Base-by-base conservation (phyloP, 208 protist species). In the Trypanosoma brucei region DNA sequence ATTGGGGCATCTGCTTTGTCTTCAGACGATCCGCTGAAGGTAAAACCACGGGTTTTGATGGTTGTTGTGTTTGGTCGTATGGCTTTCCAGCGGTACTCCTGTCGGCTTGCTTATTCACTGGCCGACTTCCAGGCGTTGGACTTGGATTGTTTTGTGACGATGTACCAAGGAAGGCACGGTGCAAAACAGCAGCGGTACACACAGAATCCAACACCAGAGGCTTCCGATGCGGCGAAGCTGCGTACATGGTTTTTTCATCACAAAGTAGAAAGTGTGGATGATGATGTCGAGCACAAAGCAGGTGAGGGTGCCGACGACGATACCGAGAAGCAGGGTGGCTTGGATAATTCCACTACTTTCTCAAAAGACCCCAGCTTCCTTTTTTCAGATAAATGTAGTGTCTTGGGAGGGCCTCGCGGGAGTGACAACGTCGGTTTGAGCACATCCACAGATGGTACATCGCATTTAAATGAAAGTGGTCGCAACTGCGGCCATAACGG, bases 111-210 rank as follows among this genome's bases (percentile, higher is more conserved):
- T 5, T 71, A 86, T 68, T 61, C 75, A 33, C 53, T 64, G 46
- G 76, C 78, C n/a, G 68, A 68, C 22, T 88, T 87, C 59, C 78
- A 81, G 51, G 61, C 50, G n/a, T 60, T 81, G 48, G 80, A 93
- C 66, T 63, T 93, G 14, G 75, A 77, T 44, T 56, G 55, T 35
- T 93, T 93, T 59, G 62, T 88, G 31, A 57, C 60, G 9, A 50
- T 68, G 22, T 93, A 93, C 50, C 82, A 82, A 56, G 34, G 40
- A 30, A 65, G 62, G 45, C 68, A 85, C 69, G 82, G 80, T 37
- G 75, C 75, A 34, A 53, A 72, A 55, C 33, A 81, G 37, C 50
- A 53, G 13, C 69, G 48, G 39, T 11, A 31, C 8, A 36, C 39
- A 14, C 51, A 62, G 48, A 33, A 35, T 9, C 36, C 44, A 34